Conservation (phyloP, 495 filamentous ascomycete genomes). For the Aspergillus conjunctus region DNA sequence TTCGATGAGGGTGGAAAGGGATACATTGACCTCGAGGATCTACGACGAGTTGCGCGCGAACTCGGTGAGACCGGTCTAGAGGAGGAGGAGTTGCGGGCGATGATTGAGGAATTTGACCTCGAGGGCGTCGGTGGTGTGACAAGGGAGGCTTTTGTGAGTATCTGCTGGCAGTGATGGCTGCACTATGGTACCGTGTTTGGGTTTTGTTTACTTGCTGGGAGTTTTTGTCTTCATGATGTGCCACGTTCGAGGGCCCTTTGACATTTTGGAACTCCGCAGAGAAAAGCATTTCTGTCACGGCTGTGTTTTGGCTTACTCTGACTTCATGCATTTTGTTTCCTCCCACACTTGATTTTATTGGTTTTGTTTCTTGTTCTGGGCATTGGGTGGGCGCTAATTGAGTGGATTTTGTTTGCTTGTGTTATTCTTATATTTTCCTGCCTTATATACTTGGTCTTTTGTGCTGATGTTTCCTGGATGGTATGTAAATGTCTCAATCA, state of each 20-base stretch:
- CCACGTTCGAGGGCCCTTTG: slow-evolving; percentile 14
- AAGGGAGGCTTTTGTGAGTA: slow-evolving; percentile 85
- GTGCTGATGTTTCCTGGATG: background rate
- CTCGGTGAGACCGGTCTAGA: slow-evolving; percentile 85
- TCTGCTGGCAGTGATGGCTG: slow-evolving; percentile 60
- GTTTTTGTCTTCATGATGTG: slow-evolving; percentile 1
- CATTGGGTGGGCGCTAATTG: slow-evolving; percentile 21
- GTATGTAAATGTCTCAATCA: background rate
- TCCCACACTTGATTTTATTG: background rate
- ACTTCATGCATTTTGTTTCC: slow-evolving; percentile 17
- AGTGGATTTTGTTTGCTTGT: slow-evolving; percentile 17
- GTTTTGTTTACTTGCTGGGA: slow-evolving; percentile 3
- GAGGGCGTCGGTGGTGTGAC: slow-evolving; percentile 88
- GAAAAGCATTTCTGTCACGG: slow-evolving; percentile 9
- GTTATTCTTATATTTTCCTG: slow-evolving; percentile 2
- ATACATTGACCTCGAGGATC: slow-evolving; percentile 80
- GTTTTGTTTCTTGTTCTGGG: slow-evolving; percentile 19
- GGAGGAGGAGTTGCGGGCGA: slow-evolving; percentile 88
- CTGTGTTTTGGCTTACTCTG: slow-evolving; percentile 12
- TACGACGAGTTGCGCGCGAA: slow-evolving; percentile 85
- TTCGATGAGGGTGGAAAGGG: slow-evolving; percentile 84
- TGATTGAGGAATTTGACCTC: slow-evolving; percentile 99
- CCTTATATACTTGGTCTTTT: slow-evolving; percentile 7
- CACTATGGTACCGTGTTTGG: background rate
- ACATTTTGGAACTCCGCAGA: too few species aligned